Evolutionary conservation across 139 green algal species (phyloP).

Genomic region (Chlamydomonas incerta): DNA sequence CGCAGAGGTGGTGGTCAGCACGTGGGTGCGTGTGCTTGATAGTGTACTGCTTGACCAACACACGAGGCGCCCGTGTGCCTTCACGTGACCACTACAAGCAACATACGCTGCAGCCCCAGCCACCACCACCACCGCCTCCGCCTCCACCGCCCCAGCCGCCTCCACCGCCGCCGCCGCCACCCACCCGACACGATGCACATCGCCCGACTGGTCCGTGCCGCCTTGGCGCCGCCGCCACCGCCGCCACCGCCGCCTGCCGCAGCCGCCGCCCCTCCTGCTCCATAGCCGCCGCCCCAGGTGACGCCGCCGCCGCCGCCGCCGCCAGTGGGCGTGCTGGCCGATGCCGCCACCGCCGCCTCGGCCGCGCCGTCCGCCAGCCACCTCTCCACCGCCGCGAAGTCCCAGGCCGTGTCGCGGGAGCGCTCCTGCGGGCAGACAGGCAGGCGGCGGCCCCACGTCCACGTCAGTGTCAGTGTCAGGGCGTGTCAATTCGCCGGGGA

Average conservation of each 20-base stretch:
- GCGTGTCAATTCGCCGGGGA: too few relatives aligned
- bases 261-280: too few relatives aligned
- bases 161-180: background rate
- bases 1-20: too few relatives aligned
- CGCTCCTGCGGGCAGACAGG: background rate
- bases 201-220: background rate
- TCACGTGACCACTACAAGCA: too few relatives aligned
- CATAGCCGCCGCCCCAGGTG: too few relatives aligned
- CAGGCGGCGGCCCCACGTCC: too few relatives aligned
- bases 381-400: background rate
- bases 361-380: background rate
- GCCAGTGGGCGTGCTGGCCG: too few relatives aligned
- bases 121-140: background rate
- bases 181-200: conserved; percentile 5
- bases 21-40: too few relatives aligned
- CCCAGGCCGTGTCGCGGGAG: background rate
- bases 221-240: background rate
- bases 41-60: too few relatives aligned
- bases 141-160: background rate
- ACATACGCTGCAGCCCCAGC: background rate
- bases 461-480: too few relatives aligned
- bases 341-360: background rate
- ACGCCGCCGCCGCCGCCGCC: background rate
- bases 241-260: background rate
- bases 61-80: too few relatives aligned